Conservation (phyloP, 345 rosid genomes). For the Alliaria petiolata region DNA sequence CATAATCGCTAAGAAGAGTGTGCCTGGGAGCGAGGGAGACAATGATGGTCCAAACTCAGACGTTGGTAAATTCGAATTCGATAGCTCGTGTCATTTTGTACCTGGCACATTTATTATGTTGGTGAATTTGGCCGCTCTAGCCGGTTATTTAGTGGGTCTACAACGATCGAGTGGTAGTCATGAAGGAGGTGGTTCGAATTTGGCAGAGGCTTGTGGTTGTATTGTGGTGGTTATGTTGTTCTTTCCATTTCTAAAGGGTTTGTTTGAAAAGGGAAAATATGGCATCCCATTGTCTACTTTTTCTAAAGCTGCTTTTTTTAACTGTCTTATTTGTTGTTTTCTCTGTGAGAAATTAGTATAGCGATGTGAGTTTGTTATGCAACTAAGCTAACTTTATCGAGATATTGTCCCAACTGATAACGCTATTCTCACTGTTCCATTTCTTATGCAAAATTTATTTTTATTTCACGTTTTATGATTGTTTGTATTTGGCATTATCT, state of each 20-base stretch:
- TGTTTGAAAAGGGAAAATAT: conserved; percentile 46
- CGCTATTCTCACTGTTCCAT: too few relatives aligned
- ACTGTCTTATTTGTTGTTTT: conserved; percentile 27
- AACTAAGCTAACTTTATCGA: too few relatives aligned
- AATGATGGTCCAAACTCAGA: neutral
- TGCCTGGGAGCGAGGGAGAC: neutral
- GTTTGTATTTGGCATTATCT: too few relatives aligned
- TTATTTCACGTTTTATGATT: too few relatives aligned
- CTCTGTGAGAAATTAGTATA: neutral
- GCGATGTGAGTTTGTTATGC: neutral
- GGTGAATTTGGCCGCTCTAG: conserved; percentile 36
- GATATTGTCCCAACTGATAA: too few relatives aligned
- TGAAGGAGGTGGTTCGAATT: conserved; percentile 23
- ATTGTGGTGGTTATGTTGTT: conserved; percentile 36
- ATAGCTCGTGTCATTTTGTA: conserved; percentile 38
- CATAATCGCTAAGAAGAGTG: conserved; percentile 44
- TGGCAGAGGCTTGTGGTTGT: conserved; percentile 39
- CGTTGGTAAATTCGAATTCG: conserved; percentile 35
- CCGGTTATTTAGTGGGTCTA: neutral
- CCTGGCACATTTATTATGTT: conserved; percentile 51
- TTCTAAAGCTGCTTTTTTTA: conserved; percentile 35
- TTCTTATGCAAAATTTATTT: too few relatives aligned
- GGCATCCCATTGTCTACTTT: conserved; percentile 53
- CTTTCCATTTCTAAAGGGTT: conserved; percentile 45
- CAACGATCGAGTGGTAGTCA: neutral